Base-by-base conservation (phyloP, 1,139 yeast genomes). In the Kurtzmaniella quercitrusa region DNA sequence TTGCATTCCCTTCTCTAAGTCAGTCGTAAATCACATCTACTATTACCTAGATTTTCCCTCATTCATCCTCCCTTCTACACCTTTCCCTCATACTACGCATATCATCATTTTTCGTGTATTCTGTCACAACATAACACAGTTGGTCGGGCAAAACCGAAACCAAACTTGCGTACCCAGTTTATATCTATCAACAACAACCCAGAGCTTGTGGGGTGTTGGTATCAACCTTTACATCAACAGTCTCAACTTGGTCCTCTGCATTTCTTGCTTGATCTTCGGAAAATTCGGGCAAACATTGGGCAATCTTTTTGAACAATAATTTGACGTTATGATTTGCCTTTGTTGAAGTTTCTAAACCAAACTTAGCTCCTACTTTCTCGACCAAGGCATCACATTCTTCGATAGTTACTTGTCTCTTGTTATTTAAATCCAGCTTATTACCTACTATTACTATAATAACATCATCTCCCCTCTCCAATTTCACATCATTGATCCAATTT, bases 301-400 rank as follows among this genome's bases (percentile, higher is more conserved):
- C 98, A 50, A 93, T 87, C 59, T 85, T 87, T 60, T 90, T 88
- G 68, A 93, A 93, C 52, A 93, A 70, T 46, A 82, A 77, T 66
- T 93, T 91, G 44, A 93, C 96, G 57, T 93, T 93, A 62, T 90
- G 87, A 39, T 96, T 96, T 41, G 93, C 93, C 65, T 91, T 93
- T 25, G 98, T 94, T 50, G 95, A 85, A 3, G 98, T 93, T 60
- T 93, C 98, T 61, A 93, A 82, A 61, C 85, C 89, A 50, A 85
- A 81, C 57, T 82, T 78, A 38, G 93, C 90, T 8, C 88, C 90
- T n/a, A 66, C 66, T 40, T 59, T 59, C 42, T 61, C 56, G 43
- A 63, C 64, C 52, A 88, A 70, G 42, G 77, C 78, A 57, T 88
- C 88, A 18, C 95, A 87, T 55, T 85, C 86, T 55, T 90, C 96